Conservation (phyloP, 78 protist species). For the Emiliania huxleyi region DNA sequence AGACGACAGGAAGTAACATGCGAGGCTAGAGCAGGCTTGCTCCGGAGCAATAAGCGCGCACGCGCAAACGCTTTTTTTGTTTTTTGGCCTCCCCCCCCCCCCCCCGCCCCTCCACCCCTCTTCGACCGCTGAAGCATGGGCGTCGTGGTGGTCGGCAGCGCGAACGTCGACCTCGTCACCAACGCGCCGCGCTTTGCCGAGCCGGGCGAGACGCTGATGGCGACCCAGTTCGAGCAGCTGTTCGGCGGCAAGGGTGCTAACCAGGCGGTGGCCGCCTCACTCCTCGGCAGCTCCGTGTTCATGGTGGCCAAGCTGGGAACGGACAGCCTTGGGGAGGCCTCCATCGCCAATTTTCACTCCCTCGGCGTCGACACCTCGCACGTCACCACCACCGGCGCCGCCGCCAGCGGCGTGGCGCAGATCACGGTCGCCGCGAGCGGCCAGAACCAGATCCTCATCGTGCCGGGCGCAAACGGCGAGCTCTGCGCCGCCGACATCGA, state of each 20-base stretch:
- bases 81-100: no score
- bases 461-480: constrained; percentile 13
- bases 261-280: constrained; percentile 40
- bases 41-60: no score
- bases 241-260: constrained; percentile 70
- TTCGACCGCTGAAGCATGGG: no score
- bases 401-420: constrained; percentile 46
- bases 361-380: neutral
- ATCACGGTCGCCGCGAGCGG: constrained; percentile 47
- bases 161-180: constrained; percentile 15
- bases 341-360: neutral
- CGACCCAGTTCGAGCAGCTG: neutral
- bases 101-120: no score
- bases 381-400: neutral
- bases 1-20: no score
- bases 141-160: constrained; percentile 14
- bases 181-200: constrained; percentile 31
- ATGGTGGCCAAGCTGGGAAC: constrained; percentile 44
- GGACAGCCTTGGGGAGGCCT: constrained; percentile 32
- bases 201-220: constrained; percentile 53
- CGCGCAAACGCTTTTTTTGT: no score
- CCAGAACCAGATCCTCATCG: constrained; percentile 42
- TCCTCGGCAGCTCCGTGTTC: constrained; percentile 1
- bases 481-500: neutral
- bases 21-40: no score